phyloP scores from a whole-genome alignment of 2,329 filamentous ascomycete species.

The Fusarium coicis region DNA sequence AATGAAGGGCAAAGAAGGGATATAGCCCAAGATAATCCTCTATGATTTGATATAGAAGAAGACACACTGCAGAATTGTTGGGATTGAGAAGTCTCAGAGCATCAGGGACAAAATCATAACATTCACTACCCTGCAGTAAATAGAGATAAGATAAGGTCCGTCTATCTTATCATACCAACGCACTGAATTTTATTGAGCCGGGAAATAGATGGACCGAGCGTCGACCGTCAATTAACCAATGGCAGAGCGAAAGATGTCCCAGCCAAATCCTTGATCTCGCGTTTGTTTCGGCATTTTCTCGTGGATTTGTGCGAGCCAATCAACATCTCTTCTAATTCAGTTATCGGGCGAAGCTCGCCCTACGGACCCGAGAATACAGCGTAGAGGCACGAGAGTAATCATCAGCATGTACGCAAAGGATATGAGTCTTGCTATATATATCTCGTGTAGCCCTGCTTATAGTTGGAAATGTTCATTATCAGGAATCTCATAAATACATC shows the following conservation, averaged over 20 bases:
- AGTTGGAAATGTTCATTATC: accelerated
- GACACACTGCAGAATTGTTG: too few relatives aligned
- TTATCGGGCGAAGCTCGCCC: conserved; percentile 2
- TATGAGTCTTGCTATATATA: background rate
- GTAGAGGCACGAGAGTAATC: background rate
- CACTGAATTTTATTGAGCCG: background rate
- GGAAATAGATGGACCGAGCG: too few relatives aligned
- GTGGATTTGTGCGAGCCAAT: conserved; percentile 6
- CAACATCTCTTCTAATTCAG: accelerated
- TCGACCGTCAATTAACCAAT: too few relatives aligned
- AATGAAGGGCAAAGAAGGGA: too few relatives aligned
- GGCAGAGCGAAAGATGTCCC: accelerated
- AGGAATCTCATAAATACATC: background rate
- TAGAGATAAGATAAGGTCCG: too few relatives aligned
- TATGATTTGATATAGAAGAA: too few relatives aligned
- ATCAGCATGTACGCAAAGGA: background rate
- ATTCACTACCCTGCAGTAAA: too few relatives aligned
- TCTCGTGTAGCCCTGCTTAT: accelerated
- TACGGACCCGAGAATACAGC: background rate
- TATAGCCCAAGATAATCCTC: too few relatives aligned
- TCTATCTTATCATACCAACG: too few relatives aligned
- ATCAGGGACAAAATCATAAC: too few relatives aligned
- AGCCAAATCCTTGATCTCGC: background rate
- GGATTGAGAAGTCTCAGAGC: too few relatives aligned
- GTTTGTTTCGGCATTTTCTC: conserved; percentile 21